Conservation (phyloP, 192 early-diverging fungal genomes). For the Phycomyces blakesleeanus region DNA sequence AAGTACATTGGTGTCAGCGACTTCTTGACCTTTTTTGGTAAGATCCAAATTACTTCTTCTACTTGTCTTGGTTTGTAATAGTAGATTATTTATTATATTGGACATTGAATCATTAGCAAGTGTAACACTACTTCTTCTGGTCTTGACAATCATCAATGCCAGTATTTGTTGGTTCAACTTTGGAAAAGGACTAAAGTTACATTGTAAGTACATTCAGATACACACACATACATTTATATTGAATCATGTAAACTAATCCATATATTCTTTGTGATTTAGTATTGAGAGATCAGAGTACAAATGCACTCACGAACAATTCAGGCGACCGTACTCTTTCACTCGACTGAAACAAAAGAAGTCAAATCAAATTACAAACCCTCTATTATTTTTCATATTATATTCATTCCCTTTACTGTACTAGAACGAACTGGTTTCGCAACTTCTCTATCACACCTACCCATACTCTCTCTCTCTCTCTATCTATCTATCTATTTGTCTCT, state of each 20-base stretch:
- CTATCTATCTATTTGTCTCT: too few relatives aligned
- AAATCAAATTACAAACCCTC: neutral
- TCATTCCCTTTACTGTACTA: neutral
- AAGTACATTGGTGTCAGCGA: conserved; percentile 51
- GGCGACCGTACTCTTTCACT: conserved; percentile 15
- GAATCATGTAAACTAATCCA: neutral
- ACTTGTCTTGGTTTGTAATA: neutral
- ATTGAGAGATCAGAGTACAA: neutral
- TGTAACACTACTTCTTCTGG: conserved; percentile 41
- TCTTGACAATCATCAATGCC: conserved; percentile 53
- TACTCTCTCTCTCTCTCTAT: too few relatives aligned
- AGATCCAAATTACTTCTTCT: neutral
- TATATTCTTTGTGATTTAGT: conserved; percentile 9
- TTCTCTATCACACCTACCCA: too few relatives aligned
- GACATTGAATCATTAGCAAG: conserved; percentile 17
- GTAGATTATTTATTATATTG: neutral
- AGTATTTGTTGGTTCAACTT: conserved; percentile 60
- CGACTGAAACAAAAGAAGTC: conserved; percentile 2
- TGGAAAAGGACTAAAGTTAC: conserved; percentile 59
- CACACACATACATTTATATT: neutral
- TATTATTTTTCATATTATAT: neutral
- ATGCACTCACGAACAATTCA: neutral
- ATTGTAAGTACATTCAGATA: conserved; percentile 40
- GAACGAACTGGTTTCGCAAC: neutral
- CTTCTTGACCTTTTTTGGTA: conserved; percentile 74